Evolutionary conservation across 176 grass and related monocot genomes (phyloP).

Genomic region (Stipa capillata): DNA sequence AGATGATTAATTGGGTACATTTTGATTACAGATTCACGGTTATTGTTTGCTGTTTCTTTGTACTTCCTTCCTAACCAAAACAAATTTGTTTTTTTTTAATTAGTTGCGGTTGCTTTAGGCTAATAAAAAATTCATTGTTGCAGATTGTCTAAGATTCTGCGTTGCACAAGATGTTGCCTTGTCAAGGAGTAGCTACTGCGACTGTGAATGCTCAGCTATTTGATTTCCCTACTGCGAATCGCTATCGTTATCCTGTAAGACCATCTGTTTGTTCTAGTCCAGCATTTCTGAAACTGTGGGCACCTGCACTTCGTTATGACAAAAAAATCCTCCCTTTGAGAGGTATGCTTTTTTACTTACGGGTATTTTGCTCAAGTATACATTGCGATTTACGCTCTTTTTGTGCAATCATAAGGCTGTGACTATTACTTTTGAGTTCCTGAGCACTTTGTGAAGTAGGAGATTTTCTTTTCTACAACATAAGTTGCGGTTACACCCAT

Average conservation of each 20-base stretch:
- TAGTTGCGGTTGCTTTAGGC: background rate
- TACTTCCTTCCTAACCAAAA: background rate
- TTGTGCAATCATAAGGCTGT: background rate
- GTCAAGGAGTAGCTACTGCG: slow-evolving; percentile 8
- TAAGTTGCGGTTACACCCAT: background rate
- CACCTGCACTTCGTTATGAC: slow-evolving; percentile 3
- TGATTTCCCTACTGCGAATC: background rate
- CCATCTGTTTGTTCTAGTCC: background rate
- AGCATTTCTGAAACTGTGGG: slow-evolving; percentile 18
- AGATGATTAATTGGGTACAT: background rate
- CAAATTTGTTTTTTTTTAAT: background rate
- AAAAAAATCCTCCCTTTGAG: slow-evolving; percentile 8
- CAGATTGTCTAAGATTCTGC: slow-evolving; percentile 8
- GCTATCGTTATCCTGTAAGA: background rate
- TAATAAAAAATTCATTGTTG: background rate
- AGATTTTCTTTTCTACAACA: background rate
- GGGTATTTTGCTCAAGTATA: background rate
- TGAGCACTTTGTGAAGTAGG: background rate
- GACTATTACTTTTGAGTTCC: background rate
- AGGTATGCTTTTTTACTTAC: slow-evolving; percentile 15
- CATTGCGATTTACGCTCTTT: background rate
- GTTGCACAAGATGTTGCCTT: background rate
- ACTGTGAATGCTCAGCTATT: slow-evolving; percentile 15
- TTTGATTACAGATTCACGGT: background rate
- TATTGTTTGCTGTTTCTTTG: background rate